Evolutionary conservation across 176 grass and related monocot genomes (phyloP), one percentile per base, ranked within the genome.

Genomic region (Areca catechu): DNA sequence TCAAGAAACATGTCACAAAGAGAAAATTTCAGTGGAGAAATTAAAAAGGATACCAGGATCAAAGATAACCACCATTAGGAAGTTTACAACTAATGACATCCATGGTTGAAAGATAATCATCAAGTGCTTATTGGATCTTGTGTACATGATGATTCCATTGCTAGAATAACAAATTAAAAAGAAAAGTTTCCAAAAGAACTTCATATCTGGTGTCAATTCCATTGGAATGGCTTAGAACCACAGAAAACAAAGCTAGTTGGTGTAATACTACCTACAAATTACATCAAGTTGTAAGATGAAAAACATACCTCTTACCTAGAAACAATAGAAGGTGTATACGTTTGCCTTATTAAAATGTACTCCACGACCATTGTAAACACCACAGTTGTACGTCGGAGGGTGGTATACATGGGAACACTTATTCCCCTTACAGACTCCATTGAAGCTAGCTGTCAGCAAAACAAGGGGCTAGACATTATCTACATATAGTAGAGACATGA

Each of bases 401-500:
- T 53, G 51, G 51, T 53, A 53, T 53, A 20, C 51, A 53, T 53
- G n/a, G 51, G 51, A 53, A 53, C 51, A 53, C 15, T 53, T 53
- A 53, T 19, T n/a, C n/a, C 51, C 4, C 51, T 16, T 16, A 53
- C 19, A 53, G 51, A 16, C 4, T 53, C 16, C 51, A 53, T 53
- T 53, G 51, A 53, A 53, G 51, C 19, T 20, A 53, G 51, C 51
- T 53, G 51, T 19, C 51, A 20, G n/a, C 51, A 53, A 19, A 19
- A 18, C 16, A 53, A 53, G 5, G 16, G 2, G 16, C 19, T 16
- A 53, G 16, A 19, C 16, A 19, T 5, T 5, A 53, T 18, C 12
- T 53, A 19, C 19, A n/a, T 19, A 19, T 5, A 53, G 16, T 53
- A 18, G 5, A 53, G 19, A 29, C 27, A 29, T 29, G 51, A 53